phyloP scores from a whole-genome alignment of 106 monocot species.

The Dendrobium nobile region DNA sequence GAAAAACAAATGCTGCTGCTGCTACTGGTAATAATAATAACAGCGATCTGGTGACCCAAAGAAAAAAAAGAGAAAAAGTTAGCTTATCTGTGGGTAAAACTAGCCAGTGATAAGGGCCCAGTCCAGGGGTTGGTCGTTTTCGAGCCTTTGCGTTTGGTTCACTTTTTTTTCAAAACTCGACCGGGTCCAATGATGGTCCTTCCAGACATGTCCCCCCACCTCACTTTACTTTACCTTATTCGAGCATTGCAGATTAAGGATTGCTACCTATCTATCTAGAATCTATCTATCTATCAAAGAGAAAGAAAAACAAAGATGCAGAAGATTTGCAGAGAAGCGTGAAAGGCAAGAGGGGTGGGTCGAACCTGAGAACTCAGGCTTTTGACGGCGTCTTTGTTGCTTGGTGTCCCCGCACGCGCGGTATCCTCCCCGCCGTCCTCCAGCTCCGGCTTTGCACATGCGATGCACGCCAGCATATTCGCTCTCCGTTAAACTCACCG shows the following conservation, averaged over 20 bases:
- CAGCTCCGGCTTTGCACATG: conserved; percentile 7
- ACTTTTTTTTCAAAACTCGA: background rate
- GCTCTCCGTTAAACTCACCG: background rate
- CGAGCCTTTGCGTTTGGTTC: background rate
- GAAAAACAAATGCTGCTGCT: too few species aligned
- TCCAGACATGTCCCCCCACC: background rate
- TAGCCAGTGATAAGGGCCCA: background rate
- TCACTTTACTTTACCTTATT: background rate
- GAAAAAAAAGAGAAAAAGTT: background rate
- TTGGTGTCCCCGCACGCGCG: conserved; percentile 8
- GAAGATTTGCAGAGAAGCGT: conserved; percentile 1
- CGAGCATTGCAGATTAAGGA: background rate
- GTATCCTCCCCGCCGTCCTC: conserved; percentile 5
- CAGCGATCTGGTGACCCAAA: background rate
- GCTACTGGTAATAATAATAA: background rate
- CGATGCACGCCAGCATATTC: conserved; percentile 8
- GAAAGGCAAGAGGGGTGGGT: background rate
- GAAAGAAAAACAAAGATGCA: background rate
- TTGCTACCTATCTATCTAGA: background rate
- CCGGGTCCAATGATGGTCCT: background rate
- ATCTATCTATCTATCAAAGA: background rate
- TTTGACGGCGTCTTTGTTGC: conserved; percentile 14
- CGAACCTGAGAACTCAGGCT: conserved; percentile 12
- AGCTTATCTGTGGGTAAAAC: background rate
- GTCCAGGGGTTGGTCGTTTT: conserved; percentile 4